A percentile compares a stretch with the other conserved stretches of the same genome.
phyloP scores from a whole-genome alignment of 441 rosid species.

The Dalechampia spathulata region DNA sequence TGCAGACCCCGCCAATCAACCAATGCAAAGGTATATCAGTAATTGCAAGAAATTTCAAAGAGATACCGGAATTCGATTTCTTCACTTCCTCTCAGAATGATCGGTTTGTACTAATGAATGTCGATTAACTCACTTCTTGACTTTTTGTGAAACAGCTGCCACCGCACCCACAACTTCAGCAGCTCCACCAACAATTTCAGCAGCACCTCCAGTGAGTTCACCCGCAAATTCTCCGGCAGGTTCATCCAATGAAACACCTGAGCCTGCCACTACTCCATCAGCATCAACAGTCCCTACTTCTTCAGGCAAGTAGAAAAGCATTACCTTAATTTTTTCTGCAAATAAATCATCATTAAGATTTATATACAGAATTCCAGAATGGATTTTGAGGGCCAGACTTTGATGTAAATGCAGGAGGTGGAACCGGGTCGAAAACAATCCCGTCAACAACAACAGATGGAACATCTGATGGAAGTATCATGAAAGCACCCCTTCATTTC shows the following conservation, averaged over 20 bases:
- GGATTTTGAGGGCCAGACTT: background rate
- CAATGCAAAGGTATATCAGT: constrained; percentile 13
- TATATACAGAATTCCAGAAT: too few relatives aligned
- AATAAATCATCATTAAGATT: too few relatives aligned
- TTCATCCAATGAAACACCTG: constrained; percentile 24
- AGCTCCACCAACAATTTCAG: too few relatives aligned
- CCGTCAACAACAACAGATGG: constrained; percentile 30
- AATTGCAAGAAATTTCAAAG: too few relatives aligned
- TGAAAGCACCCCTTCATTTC: constrained; percentile 13
- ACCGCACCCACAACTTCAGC: too few relatives aligned
- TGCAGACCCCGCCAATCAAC: constrained; percentile 15
- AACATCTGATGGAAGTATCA: constrained; percentile 32
- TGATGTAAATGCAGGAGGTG: constrained; percentile 17
- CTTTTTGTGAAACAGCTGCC: too few relatives aligned
- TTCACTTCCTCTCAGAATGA: too few relatives aligned
- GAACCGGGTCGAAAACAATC: constrained; percentile 30
- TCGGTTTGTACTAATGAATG: too few relatives aligned
- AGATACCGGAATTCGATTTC: too few relatives aligned
- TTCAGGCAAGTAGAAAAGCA: constrained; percentile 1
- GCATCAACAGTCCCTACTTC: constrained; percentile 23
- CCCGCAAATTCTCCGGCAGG: constrained; percentile 25
- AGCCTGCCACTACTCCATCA: constrained; percentile 19
- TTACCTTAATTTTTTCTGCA: too few relatives aligned
- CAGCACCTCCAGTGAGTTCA: too few relatives aligned
- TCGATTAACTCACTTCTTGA: too few relatives aligned